A percentile compares a stretch with the other conserved stretches of the same genome.
Conservation (phyloP, 306 rosid genomes). For the Cercis canadensis region DNA sequence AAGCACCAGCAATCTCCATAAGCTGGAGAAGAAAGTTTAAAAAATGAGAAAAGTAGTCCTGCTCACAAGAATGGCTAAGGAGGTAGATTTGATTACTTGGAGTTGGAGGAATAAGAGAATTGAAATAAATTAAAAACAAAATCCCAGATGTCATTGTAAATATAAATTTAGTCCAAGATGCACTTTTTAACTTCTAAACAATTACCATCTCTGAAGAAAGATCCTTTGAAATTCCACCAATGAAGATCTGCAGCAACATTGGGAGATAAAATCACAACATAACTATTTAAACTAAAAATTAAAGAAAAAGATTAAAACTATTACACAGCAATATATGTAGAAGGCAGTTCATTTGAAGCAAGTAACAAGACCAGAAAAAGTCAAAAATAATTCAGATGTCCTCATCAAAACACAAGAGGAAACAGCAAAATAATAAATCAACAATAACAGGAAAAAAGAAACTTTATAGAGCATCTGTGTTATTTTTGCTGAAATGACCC, state of each 20-base stretch:
- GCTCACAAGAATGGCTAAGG: neutral
- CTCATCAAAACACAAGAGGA: constrained; percentile 1
- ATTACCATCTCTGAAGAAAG: constrained; percentile 84
- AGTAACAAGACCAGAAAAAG: neutral
- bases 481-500: constrained; percentile 8
- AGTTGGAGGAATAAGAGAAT: neutral
- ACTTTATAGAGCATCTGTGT: neutral
- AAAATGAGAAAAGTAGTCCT: constrained; percentile 1
- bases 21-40: constrained; percentile 55
- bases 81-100: constrained; percentile 6
- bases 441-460: too few species aligned
- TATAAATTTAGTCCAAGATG: constrained; percentile 12
- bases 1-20: constrained; percentile 77
- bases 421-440: too few species aligned
- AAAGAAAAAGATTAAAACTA: neutral
- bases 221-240: constrained; percentile 85
- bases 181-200: constrained; percentile 3
- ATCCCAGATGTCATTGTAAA: neutral
- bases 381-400: neutral
- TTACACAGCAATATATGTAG: neutral
- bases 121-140: neutral
- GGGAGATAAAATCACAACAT: constrained; percentile 26
- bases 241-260: constrained; percentile 66
- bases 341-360: constrained; percentile 12
- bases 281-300: neutral